These are phyloP conservation scores for Phanerochaete carnosa DNA, from an alignment of 768 basidiomycete genomes.

Conservation along the genomic window DNA sequence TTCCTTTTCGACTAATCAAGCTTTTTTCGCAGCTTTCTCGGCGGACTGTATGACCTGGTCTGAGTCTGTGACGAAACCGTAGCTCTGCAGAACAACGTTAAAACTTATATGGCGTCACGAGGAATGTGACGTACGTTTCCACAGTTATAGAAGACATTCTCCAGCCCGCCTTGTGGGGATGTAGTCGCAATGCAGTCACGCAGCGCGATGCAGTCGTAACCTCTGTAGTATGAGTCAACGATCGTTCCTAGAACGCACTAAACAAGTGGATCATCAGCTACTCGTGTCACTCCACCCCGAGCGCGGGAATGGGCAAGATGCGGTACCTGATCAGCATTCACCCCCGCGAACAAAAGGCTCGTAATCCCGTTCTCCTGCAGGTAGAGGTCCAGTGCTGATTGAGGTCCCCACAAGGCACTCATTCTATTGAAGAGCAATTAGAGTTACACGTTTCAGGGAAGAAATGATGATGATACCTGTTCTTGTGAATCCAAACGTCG, in stretches of 20 bases:
- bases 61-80: constrained; percentile 48
- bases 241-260: constrained; percentile 69
- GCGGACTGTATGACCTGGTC: constrained; percentile 22
- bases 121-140: constrained; percentile 40
- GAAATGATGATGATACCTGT: constrained; percentile 37
- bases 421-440: constrained; percentile 36
- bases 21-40: not conserved
- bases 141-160: constrained; percentile 57
- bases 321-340: constrained; percentile 62
- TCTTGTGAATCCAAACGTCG: constrained; percentile 74
- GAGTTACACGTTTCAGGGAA: not conserved
- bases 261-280: not conserved
- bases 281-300: not conserved
- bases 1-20: not conserved
- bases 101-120: not conserved
- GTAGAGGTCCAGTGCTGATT: constrained; percentile 59
- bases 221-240: constrained; percentile 59
- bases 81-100: constrained; percentile 32
- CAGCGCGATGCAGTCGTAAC: constrained; percentile 61
- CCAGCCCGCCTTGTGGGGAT: constrained; percentile 51
- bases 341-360: constrained; percentile 60
- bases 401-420: constrained; percentile 65
- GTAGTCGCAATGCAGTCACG: constrained; percentile 62
- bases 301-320: not conserved
- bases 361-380: constrained; percentile 60